Evolutionary conservation across 2,329 filamentous ascomycete genomes (phyloP), one percentile per base, ranked within the genome.

Genomic region (Sporothrix brasiliensis): DNA sequence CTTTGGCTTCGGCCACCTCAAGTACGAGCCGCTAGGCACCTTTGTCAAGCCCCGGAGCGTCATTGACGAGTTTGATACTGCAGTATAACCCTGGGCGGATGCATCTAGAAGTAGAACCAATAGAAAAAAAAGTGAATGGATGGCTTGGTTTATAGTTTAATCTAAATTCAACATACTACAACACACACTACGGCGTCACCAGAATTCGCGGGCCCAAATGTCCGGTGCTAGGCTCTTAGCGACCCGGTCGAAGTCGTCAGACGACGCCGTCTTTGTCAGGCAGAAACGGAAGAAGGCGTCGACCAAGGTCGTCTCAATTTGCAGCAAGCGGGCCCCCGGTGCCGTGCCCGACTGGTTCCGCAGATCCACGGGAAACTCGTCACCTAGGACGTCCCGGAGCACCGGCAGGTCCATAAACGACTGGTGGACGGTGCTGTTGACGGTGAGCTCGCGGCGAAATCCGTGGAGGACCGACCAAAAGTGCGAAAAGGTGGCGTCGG

Each of bases 31-130:
- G 0, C 70, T 86, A 3, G 84, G 84, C 1, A 81, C 76, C 47
- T 86, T 84, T 72, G 77, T 79, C 11, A 83, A 83, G 75, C 85
- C 85, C 0, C 75, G 61, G 47, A 87, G 85, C 72, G 83, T 87
- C 0, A 85, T 87, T 76, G 83, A 86, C 56, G 85, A 87, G 77
- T 87, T 75, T 47, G 63, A 77, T 27, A 68, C 14, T 19, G 16
- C 41, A 14, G 41, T 14, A 14, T 44, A 44, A 4, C 27, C 27
- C 2, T 30, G 27, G 27, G 4, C 27, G 27, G 3, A 30, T 30
- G 4, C 27, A 30, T 30, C 27, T 30, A 30, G 27, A 30, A 30
- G 3, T 30, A 30, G 27, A 30, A 30, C 27, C 27, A 30, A 30
- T 30, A 30, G 27, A 30, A 4, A 30, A 30, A 30, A 30, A 30